A percentile compares a stretch with the other conserved stretches of the same genome.
phyloP scores from a whole-genome alignment of 345 rosid genomes.

The Syzygium aromaticum region DNA sequence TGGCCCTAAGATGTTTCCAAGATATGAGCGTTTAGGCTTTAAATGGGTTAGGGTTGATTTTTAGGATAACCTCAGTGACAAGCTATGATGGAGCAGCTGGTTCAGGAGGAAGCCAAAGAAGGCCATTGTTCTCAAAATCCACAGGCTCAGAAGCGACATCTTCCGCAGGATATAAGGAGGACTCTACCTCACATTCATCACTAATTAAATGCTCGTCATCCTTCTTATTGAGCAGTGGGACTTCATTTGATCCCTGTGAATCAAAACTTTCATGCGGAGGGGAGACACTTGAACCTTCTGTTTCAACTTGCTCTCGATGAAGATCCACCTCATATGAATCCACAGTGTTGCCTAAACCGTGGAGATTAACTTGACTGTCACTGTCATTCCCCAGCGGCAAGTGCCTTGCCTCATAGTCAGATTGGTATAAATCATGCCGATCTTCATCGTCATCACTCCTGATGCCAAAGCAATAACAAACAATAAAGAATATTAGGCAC shows the following conservation, averaged over 20 bases:
- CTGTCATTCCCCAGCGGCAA: constrained; percentile 41
- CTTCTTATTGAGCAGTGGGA: constrained; percentile 35
- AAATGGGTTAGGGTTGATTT: constrained; percentile 11
- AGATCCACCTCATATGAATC: constrained; percentile 31
- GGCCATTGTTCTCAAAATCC: constrained; percentile 83
- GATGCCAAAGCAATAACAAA: constrained; percentile 11
- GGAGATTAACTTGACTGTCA: constrained; percentile 46
- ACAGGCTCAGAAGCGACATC: constrained; percentile 48
- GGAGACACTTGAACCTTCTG: constrained; percentile 51
- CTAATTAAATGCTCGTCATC: constrained; percentile 38
- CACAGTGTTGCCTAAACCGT: constrained; percentile 37
- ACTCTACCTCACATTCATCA: constrained; percentile 44
- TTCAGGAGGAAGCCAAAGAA: constrained; percentile 94
- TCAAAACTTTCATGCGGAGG: constrained; percentile 35
- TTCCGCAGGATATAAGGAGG: constrained; percentile 35
- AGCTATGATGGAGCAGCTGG: too few species aligned
- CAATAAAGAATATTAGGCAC: neutral
- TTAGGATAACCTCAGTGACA: too few species aligned
- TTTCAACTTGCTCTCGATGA: constrained; percentile 35
- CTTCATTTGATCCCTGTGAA: constrained; percentile 44
- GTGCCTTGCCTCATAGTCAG: constrained; percentile 47
- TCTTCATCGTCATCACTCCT: constrained; percentile 87
- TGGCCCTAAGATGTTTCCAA: neutral
- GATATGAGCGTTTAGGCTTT: neutral
- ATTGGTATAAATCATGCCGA: constrained; percentile 42